Evolutionary conservation across 2,329 filamentous ascomycete species (phyloP).

Genomic region (Thermoascus crustaceus): DNA sequence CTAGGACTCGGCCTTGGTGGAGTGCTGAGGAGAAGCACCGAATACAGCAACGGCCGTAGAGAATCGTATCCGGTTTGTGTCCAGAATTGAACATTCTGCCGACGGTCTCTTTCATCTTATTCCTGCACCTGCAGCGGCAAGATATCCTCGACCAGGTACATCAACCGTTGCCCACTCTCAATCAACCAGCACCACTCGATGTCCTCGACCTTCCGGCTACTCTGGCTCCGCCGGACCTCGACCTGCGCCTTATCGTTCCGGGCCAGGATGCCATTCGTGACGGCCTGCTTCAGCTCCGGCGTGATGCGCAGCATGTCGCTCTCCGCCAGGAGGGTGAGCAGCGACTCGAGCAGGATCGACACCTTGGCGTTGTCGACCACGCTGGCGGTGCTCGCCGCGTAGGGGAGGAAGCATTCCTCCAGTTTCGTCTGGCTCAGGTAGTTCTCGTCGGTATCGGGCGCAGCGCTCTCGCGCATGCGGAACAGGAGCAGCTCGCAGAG

Average conservation of each 20-base stretch:
- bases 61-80: too few species aligned
- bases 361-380: conserved; percentile 65
- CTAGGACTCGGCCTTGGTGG: too few species aligned
- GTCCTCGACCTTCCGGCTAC: conserved; percentile 25
- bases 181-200: conserved; percentile 30
- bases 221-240: conserved; percentile 39
- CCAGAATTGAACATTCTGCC: neutral
- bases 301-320: conserved; percentile 25
- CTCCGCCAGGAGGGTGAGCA: conserved; percentile 48
- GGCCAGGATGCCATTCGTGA: conserved; percentile 46
- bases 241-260: conserved; percentile 40
- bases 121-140: conserved; percentile 9
- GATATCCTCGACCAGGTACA: conserved; percentile 28
- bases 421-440: conserved; percentile 44
- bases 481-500: conserved; percentile 48
- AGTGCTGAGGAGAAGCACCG: too few species aligned
- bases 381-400: conserved; percentile 53
- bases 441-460: conserved; percentile 30
- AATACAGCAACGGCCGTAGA: too few species aligned
- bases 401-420: conserved; percentile 56
- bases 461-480: conserved; percentile 39
- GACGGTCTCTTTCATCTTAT: too few species aligned
- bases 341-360: conserved; percentile 58
- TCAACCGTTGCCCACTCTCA: conserved; percentile 35
- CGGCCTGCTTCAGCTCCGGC: conserved; percentile 34